Base-by-base conservation (phyloP, 169 alveolate genomes). In the Plasmodium malariae region DNA sequence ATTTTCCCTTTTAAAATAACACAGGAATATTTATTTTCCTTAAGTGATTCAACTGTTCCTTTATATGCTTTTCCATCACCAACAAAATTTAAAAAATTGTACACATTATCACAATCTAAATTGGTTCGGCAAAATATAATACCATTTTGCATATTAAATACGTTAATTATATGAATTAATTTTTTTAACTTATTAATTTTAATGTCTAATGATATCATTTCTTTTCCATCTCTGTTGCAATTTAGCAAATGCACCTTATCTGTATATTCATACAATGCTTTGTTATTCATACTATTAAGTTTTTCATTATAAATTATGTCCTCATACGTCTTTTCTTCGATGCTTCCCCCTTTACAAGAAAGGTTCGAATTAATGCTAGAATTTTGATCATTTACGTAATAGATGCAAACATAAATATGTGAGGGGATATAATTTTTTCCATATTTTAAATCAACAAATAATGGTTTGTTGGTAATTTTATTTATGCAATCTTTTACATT, bases 21-120 rank as follows among this genome's bases (percentile, higher is more conserved):
- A 21, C 92, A 86, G 9, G 93, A 89, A 63, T 89, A 89, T 60
- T 60, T 63, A 62, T 89, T 89, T 74, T 80, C 83, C 34, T 80
- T 63, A 14, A 68, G 21, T 11, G 76, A 36, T 74, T 76, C 89
- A 28, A 69, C 74, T 7, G 91, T 65, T 1, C 83, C 83, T 65
- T 80, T 80, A 43, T 80, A 80, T 7, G 90, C 90, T 51, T 51
- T 80, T 14, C 90, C 90, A 65, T 69, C 87, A 45, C 89, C 89
- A 30, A 89, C 74, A 72, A 26, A 45, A 32, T 72, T 87, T 74
- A 89, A 87, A 69, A 80, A 89, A 34, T 86, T 74, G 34, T 87
- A 89, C 17, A 89, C 26, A 70, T 89, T 89, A 43, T 89, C 93
- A 51, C 93, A 89, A 62, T 89, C 93, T 67, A 89, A 87, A 71